A percentile compares a stretch with the other conserved stretches of the same genome.
Evolutionary conservation across 352 stramenopile species (phyloP).

Genomic region (Globisporangium heterothallicum): DNA sequence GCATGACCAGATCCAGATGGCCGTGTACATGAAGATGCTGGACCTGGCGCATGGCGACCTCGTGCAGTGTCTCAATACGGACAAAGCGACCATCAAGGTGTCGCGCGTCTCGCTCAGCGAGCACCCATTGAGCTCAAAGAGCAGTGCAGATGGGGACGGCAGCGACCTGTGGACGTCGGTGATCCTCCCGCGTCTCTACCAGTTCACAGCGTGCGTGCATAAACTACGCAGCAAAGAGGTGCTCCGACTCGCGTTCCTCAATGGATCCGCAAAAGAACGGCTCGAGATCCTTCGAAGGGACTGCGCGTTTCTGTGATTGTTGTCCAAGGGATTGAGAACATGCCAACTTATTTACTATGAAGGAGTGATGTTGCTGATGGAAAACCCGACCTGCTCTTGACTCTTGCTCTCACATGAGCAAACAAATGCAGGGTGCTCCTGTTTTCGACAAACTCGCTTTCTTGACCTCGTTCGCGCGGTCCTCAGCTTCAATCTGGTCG

Average conservation of each 20-base stretch:
- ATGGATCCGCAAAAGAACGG: conserved; percentile 37
- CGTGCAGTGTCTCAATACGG: conserved; percentile 58
- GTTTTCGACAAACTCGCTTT: conserved; percentile 14
- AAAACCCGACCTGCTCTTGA: no score
- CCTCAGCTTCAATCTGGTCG: conserved; percentile 76
- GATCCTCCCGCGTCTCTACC: conserved; percentile 62
- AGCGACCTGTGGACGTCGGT: conserved; percentile 52
- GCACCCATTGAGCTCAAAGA: conserved; percentile 25
- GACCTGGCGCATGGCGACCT: conserved; percentile 50
- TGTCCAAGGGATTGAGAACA: neutral
- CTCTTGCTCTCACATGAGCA: conserved; percentile 11
- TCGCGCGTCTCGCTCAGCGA: conserved; percentile 42
- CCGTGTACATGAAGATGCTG: conserved; percentile 83
- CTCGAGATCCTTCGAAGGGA: conserved; percentile 37
- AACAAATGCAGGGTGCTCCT: neutral
- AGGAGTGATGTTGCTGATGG: no score
- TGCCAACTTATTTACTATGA: no score
- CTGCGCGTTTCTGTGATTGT: conserved; percentile 51
- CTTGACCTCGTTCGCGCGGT: conserved; percentile 48
- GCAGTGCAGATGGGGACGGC: neutral
- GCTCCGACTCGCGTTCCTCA: conserved; percentile 57
- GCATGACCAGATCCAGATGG: conserved; percentile 74
- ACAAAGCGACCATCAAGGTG: conserved; percentile 42
- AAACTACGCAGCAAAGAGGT: conserved; percentile 47
- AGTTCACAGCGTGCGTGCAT: conserved; percentile 34